These are phyloP conservation scores for Aspergillus ibericus DNA, from an alignment of 2,329 filamentous ascomycete genomes.

Conservation along the genomic window DNA sequence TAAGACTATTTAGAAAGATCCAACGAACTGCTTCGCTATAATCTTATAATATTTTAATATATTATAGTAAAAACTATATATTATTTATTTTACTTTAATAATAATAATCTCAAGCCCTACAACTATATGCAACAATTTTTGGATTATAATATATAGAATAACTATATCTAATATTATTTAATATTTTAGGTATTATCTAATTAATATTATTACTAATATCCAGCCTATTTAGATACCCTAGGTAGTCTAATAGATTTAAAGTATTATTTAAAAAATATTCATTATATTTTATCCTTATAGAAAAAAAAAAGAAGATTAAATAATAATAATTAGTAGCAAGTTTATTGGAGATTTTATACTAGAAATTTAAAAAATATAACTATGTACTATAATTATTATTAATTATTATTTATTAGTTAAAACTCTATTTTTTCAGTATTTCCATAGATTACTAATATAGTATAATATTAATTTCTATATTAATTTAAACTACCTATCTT, in stretches of 20 bases:
- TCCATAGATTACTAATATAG: too few relatives aligned
- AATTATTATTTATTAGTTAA: not conserved
- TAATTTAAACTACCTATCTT: too few relatives aligned
- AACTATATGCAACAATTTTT: slow-evolving; percentile 7
- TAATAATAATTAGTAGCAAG: not conserved
- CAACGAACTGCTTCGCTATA: slow-evolving; percentile 11
- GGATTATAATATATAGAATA: slow-evolving; percentile 2
- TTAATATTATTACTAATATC: slow-evolving; percentile 4
- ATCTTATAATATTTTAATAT: slow-evolving; percentile 16
- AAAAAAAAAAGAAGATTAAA: not conserved
- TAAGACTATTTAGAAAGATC: slow-evolving; percentile 11
- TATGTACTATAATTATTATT: too few relatives aligned
- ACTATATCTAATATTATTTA: slow-evolving; percentile 5
- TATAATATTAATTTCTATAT: too few relatives aligned
- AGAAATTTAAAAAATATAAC: too few relatives aligned
- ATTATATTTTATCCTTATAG: not conserved
- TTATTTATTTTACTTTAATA: slow-evolving; percentile 14
- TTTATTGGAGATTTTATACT: too few relatives aligned
- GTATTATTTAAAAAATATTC: slow-evolving; percentile 1
- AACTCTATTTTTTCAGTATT: too few relatives aligned
- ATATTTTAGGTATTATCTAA: not conserved
- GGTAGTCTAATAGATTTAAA: not conserved
- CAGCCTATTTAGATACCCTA: not conserved
- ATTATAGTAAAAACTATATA: slow-evolving; percentile 12
- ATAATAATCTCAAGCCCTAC: not conserved